phyloP scores from a whole-genome alignment of 1,284 basidiomycete genomes.

The Tilletia caries region DNA sequence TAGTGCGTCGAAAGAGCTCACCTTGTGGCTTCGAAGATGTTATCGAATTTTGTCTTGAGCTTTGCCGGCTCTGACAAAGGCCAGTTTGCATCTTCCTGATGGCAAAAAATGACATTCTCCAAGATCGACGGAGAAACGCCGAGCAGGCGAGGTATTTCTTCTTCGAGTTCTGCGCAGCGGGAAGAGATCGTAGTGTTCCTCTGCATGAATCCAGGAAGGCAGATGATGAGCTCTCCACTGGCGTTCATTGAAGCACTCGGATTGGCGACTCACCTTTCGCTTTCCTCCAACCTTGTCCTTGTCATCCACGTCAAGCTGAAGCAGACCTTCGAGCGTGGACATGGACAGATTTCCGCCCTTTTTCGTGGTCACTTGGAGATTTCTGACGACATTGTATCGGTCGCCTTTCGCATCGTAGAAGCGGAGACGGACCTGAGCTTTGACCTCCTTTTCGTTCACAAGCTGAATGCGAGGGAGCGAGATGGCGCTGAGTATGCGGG shows the following conservation, averaged over 20 bases:
- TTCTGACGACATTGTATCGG: constrained; percentile 62
- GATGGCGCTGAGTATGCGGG: constrained; percentile 27
- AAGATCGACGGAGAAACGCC: constrained; percentile 95
- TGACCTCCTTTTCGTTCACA: constrained; percentile 96
- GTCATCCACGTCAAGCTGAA: constrained; percentile 69
- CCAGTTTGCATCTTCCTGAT: constrained; percentile 99
- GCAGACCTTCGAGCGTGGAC: constrained; percentile 94
- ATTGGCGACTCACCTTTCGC: constrained; percentile 64
- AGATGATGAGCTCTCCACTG: not conserved
- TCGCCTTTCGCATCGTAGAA: constrained; percentile 76
- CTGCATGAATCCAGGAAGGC: not conserved
- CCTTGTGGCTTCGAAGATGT: constrained; percentile 93
- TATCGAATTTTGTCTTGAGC: constrained; percentile 97
- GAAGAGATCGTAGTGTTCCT: constrained; percentile 39
- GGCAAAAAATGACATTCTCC: constrained; percentile 98
- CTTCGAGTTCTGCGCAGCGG: constrained; percentile 71
- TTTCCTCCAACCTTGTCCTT: constrained; percentile 58
- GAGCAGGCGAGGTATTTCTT: constrained; percentile 76
- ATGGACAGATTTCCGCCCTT: constrained; percentile 69
- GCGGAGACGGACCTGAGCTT: constrained; percentile 91
- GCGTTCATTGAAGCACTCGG: not conserved
- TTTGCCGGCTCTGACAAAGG: constrained; percentile 84
- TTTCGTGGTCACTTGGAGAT: constrained; percentile 88
- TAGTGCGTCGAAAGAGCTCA: constrained; percentile 13
- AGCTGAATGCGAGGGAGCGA: constrained; percentile 59